Percentiles rank a stretch among this genome's conserved stretches.
Evolutionary conservation across 139 green algal genomes (phyloP).

Genomic region (Helicosporidium sp.): DNA sequence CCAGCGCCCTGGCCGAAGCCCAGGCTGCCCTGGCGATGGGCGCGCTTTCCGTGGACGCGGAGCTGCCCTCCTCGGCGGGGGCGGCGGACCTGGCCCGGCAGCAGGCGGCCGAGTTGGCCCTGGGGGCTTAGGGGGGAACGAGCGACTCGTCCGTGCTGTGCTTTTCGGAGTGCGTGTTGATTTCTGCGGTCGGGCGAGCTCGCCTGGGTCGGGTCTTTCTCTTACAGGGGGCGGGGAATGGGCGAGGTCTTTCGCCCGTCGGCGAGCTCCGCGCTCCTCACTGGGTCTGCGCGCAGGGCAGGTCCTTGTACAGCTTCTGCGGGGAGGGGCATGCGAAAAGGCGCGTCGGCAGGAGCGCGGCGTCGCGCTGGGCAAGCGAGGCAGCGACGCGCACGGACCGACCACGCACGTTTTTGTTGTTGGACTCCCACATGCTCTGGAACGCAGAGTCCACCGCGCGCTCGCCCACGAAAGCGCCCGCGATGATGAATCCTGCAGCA

Average conservation of each 20-base stretch:
- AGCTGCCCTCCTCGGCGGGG: too few relatives aligned
- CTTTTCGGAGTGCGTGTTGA: too few relatives aligned
- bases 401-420: constrained; percentile 18
- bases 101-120: neutral
- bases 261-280: too few relatives aligned
- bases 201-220: too few relatives aligned
- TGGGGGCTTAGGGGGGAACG: too few relatives aligned
- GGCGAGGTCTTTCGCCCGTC: too few relatives aligned
- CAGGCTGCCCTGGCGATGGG: constrained; percentile 25
- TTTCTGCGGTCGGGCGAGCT: too few relatives aligned
- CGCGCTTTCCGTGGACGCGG: too few relatives aligned
- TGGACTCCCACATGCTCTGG: constrained; percentile 20
- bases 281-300: neutral
- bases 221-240: too few relatives aligned
- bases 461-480: constrained; percentile 18
- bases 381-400: neutral
- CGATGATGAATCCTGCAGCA: constrained; percentile 9
- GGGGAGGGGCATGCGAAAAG: neutral
- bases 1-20: constrained; percentile 9
- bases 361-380: neutral
- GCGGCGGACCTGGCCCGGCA: too few relatives aligned
- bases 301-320: constrained; percentile 24
- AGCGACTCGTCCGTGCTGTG: too few relatives aligned
- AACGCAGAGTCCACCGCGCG: constrained; percentile 8
- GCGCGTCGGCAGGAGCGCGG: neutral